Base-by-base conservation (phyloP, 1,284 basidiomycete genomes). In the Puccinia polysora region DNA sequence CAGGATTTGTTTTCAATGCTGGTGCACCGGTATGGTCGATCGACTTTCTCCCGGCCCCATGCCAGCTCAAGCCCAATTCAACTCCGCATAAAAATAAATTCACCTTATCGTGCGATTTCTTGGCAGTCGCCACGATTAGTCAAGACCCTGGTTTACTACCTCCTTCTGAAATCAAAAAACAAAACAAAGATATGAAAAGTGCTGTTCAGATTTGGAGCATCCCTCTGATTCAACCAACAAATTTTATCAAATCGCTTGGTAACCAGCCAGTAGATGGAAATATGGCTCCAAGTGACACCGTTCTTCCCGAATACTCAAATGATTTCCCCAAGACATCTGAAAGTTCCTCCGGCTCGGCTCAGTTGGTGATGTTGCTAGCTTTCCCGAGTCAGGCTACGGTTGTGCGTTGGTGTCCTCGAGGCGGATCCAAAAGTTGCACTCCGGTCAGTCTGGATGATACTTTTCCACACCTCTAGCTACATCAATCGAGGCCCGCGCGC, bases 41-140 rank as follows among this genome's bases (percentile, higher is more conserved):
- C 20, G 90, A 93, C 76, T 96, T 92, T 91, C 91, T 90, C 78
- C 91, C 92, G 0, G 86, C 87, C 20, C 84, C 88, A 73, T 82
- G 84, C 28, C 59, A 43, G 34, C n/a, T 12, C 60, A 45, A 32
- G 8, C 43, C 34, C 36, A n/a, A 3, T 55, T 73, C 32, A 73
- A 30, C 65, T 72, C 40, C 10, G 15, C 10, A 36, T 34, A 40
- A 10, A 45, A 63, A 52, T 40, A 36, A 62, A n/a, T 15, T 58
- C 38, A 12, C 15, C 7, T 34, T 45, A 20, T 43, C 34, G 23
- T 36, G 73, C 88, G 88, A 93, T 76, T 92, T 90, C 77, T 82
- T 96, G 10, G 91, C 91, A 0, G 84, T 92, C n/a, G 86, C 86
- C 0, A 88, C 90, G 0, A 85, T 89, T 59, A 86, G 75, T n/a